Evolutionary conservation across 2,329 filamentous ascomycete species (phyloP), one percentile per base, ranked within the genome.

Genomic region (Aspergillus unguis): DNA sequence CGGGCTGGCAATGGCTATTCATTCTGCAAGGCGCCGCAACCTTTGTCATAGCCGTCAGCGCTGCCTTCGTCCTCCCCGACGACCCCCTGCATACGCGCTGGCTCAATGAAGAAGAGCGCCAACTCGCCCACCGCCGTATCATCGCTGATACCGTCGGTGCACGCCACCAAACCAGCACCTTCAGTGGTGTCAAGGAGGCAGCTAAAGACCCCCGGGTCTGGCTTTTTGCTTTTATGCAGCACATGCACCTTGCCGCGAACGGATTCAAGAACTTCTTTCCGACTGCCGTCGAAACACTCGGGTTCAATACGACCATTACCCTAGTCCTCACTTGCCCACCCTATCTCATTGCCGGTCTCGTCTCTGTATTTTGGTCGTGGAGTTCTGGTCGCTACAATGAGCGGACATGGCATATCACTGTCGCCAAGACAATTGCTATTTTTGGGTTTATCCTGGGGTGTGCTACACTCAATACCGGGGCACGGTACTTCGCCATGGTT

Each of bases 21-120:
- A 57, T 57, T 38, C 71, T 85, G 44, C 80, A 84, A 59, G 82
- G 83, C 6, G 73, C 71, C 35, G 70, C 75, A 25, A 78, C 76
- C 3, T 69, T 77, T 23, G 61, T 65, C 4, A 68, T 77, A 52
- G 76, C 74, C 5, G 50, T 75, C 10, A 52, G 69, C 6, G 72
- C 72, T 1, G 68, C 73, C 48, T 65, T 77, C 43, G 62, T 73
- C 1, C 71, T 79, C 5, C 75, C 46, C 43, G 74, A 57, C 64
- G 70, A 75, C 26, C 75, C 75, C 0, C 69, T 71, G 1, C 74
- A 67, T 3, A 75, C 73, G n/a, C 51, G 55, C 36, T 58, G 56
- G 56, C 50, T 60, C 11, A 65, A 46, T 2, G 47, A 52, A 2
- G 54, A 62, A 27, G 63, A 67, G 53, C 70, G 75, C 11, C 68